Conservation (phyloP, 164 flowering plant genomes). For the Euptelea pleiosperma region DNA sequence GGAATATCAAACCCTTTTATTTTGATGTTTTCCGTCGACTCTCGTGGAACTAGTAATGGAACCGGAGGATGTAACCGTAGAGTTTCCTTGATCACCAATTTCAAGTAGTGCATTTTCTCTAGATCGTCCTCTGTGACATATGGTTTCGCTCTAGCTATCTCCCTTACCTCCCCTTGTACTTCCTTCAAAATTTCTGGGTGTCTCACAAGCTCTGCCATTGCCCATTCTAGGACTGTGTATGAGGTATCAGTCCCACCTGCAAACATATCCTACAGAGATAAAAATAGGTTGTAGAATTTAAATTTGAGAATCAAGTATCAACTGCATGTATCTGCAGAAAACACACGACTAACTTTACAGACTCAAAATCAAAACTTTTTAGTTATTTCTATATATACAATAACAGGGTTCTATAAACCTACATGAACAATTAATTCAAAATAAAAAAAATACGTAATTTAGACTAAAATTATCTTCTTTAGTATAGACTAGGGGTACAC, state of each 20-base stretch:
- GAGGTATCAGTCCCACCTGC: slow-evolving; percentile 9
- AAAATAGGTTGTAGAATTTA: too few species aligned
- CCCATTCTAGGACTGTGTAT: slow-evolving; percentile 15
- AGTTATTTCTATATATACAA: too few species aligned
- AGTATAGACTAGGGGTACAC: too few species aligned
- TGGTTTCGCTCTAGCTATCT: background rate
- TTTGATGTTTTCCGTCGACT: slow-evolving; percentile 36
- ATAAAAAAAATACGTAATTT: too few species aligned
- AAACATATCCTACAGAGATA: slow-evolving; percentile 19
- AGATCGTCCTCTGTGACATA: background rate
- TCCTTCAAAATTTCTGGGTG: slow-evolving; percentile 8
- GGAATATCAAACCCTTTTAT: slow-evolving; percentile 40
- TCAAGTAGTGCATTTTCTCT: slow-evolving; percentile 30
- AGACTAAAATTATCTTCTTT: too few species aligned
- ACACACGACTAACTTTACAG: too few species aligned
- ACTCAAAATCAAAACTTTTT: too few species aligned
- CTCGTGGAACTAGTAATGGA: slow-evolving; percentile 44
- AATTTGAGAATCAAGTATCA: too few species aligned
- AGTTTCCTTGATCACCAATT: slow-evolving; percentile 46
- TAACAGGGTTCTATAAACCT: too few species aligned
- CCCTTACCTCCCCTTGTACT: slow-evolving; percentile 9
- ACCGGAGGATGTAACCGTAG: slow-evolving; percentile 49
- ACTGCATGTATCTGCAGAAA: too few species aligned
- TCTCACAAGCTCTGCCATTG: slow-evolving; percentile 16
- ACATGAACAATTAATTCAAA: too few species aligned